A percentile compares a stretch with the other conserved stretches of the same genome.
Conservation (phyloP, 257 asterid genomes). For the Craterostigma plantagineum region DNA sequence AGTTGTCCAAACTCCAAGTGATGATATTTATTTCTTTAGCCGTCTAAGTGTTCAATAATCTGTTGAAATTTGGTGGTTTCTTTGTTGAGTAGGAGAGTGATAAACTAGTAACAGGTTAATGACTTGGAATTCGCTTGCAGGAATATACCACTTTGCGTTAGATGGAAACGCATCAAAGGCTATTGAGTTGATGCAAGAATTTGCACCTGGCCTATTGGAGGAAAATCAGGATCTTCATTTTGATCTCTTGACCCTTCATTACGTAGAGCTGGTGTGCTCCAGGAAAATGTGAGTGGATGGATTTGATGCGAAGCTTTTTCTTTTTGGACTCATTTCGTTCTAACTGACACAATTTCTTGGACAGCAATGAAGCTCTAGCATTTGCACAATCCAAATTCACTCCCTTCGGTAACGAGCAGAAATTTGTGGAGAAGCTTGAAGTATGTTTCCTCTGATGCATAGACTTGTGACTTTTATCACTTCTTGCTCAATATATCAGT, state of each 20-base stretch:
- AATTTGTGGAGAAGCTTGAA: slow-evolving; percentile 55
- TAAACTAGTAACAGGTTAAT: neutral
- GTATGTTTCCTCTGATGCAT: slow-evolving; percentile 29
- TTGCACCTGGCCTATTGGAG: slow-evolving; percentile 60
- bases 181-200: slow-evolving; percentile 61
- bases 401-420: slow-evolving; percentile 67
- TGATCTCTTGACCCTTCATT: slow-evolving; percentile 79
- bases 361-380: slow-evolving; percentile 84
- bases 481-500: neutral
- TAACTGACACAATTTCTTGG: slow-evolving; percentile 9
- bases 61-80: neutral
- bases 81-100: neutral
- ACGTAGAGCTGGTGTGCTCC: slow-evolving; percentile 58
- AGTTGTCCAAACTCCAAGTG: too few species aligned
- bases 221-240: slow-evolving; percentile 64
- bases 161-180: slow-evolving; percentile 66
- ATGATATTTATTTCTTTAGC: too few species aligned
- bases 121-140: slow-evolving; percentile 26
- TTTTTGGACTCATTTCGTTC: slow-evolving; percentile 7
- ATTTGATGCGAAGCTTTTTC: slow-evolving; percentile 4
- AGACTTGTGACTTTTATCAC: neutral
- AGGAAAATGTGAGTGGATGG: slow-evolving; percentile 42
- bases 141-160: slow-evolving; percentile 35
- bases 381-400: slow-evolving; percentile 68
- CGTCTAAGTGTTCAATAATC: neutral